Conservation (phyloP, 768 basidiomycete species). For the Leccinum longicurvipes region DNA sequence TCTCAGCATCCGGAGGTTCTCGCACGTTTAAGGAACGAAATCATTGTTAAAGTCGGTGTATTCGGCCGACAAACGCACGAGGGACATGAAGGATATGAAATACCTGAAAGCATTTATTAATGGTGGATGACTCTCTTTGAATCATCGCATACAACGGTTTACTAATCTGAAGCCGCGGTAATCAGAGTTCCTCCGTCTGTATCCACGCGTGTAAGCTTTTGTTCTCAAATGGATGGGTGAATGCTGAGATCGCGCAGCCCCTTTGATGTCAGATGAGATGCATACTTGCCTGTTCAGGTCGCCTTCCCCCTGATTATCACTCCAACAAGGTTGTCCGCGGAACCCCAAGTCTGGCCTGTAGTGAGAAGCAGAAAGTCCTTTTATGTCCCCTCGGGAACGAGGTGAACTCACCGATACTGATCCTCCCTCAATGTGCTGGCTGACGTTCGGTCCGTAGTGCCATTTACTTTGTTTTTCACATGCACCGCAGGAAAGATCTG, state of each 20-base stretch:
- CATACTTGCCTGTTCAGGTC: not conserved
- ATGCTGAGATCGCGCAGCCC: conserved; percentile 18
- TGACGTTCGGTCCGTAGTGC: conserved; percentile 1
- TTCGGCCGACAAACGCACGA: conserved; percentile 49
- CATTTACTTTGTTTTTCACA: conserved; percentile 26
- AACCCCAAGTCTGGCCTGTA: conserved; percentile 18
- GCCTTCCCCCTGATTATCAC: not conserved
- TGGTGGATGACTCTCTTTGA: conserved; percentile 34
- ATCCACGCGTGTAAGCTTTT: conserved; percentile 27
- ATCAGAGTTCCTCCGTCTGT: conserved; percentile 33
- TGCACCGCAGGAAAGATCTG: conserved; percentile 36
- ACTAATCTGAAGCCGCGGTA: conserved; percentile 1
- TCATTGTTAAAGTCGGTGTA: conserved; percentile 49
- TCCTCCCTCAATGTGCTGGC: not conserved
- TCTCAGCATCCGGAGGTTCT: conserved; percentile 49
- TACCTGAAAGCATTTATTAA: conserved; percentile 64
- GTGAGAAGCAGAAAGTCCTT: conserved; percentile 39
- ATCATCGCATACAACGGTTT: not conserved
- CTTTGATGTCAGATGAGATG: conserved; percentile 18
- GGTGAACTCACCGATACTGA: conserved; percentile 11
- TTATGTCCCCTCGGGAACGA: conserved; percentile 46
- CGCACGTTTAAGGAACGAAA: conserved; percentile 51
- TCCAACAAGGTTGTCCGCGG: conserved; percentile 10
- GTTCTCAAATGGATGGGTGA: not conserved
- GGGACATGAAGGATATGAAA: conserved; percentile 59